Evolutionary conservation across 2,329 filamentous ascomycete genomes (phyloP).

Genomic region (Gliomastix tumulicola): DNA sequence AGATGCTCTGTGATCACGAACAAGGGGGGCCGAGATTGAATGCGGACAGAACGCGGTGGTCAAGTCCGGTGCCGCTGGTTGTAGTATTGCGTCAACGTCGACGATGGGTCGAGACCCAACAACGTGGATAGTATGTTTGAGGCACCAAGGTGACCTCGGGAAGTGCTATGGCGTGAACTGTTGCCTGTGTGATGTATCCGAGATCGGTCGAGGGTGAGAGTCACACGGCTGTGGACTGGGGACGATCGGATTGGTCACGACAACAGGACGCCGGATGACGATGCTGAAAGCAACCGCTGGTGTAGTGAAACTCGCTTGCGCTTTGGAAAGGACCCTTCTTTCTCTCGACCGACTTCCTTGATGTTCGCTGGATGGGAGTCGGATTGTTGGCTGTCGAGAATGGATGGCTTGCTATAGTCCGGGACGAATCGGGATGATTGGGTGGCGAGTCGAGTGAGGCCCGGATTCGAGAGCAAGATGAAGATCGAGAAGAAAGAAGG

Average conservation of each 20-base stretch:
- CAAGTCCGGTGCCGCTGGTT: too few species aligned
- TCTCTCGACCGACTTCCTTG: too few species aligned
- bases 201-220: slow-evolving; percentile 1
- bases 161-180: not conserved
- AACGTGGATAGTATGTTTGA: too few species aligned
- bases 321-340: not conserved
- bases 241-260: not conserved
- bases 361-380: not conserved
- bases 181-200: not conserved
- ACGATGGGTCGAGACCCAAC: too few species aligned
- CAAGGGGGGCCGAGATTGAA: too few species aligned
- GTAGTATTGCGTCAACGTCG: too few species aligned
- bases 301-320: not conserved
- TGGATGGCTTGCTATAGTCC: not conserved
- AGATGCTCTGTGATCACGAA: too few species aligned
- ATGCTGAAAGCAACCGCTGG: not conserved
- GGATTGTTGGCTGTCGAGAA: not conserved
- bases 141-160: not conserved
- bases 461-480: slow-evolving; percentile 12
- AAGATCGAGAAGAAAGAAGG: slow-evolving; percentile 28
- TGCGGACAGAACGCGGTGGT: too few species aligned
- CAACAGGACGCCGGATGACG: not conserved
- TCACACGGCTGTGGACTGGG: not conserved
- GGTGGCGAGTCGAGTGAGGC: slow-evolving; percentile 3
- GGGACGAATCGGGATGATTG: not conserved